Conservation (phyloP, 495 filamentous ascomycete genomes). For the Filosporella fistucella region DNA sequence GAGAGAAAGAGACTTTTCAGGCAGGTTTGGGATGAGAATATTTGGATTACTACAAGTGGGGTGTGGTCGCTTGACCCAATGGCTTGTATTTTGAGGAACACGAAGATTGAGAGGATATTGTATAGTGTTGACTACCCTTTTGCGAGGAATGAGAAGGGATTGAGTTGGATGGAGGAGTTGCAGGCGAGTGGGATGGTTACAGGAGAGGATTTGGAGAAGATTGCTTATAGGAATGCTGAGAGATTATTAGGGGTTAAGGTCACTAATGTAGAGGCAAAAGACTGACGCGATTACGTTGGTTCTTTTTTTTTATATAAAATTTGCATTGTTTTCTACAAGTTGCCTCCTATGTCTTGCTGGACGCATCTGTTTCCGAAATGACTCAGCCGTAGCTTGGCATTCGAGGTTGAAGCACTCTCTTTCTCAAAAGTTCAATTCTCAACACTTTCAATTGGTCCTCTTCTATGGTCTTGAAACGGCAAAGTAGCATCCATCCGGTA, state of each 20-base stretch:
- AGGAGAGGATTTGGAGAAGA: constrained; percentile 44
- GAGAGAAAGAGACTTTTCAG: not conserved
- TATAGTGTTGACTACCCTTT: constrained; percentile 61
- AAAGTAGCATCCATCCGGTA: too few relatives aligned
- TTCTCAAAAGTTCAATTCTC: too few relatives aligned
- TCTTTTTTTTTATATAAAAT: too few relatives aligned
- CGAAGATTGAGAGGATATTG: constrained; percentile 47
- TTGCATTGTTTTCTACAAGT: too few relatives aligned
- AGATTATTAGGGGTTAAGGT: constrained; percentile 38
- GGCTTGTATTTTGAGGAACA: constrained; percentile 43
- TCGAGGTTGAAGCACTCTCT: too few relatives aligned
- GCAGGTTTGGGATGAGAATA: constrained; percentile 39
- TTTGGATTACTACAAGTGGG: constrained; percentile 62
- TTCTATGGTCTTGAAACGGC: too few relatives aligned
- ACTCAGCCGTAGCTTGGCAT: too few relatives aligned
- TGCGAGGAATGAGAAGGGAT: constrained; percentile 35
- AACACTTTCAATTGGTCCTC: too few relatives aligned
- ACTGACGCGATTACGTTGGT: too few relatives aligned
- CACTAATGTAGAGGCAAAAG: too few relatives aligned
- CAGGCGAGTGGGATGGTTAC: constrained; percentile 45
- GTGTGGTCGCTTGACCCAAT: constrained; percentile 52
- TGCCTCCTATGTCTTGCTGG: too few relatives aligned
- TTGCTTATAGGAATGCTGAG: constrained; percentile 53
- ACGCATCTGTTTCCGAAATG: too few relatives aligned
- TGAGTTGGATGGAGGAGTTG: constrained; percentile 43